Evolutionary conservation across 805 yeast genomes (phyloP), one percentile per base, ranked within the genome.

Genomic region (Myxozyma sirexii): DNA sequence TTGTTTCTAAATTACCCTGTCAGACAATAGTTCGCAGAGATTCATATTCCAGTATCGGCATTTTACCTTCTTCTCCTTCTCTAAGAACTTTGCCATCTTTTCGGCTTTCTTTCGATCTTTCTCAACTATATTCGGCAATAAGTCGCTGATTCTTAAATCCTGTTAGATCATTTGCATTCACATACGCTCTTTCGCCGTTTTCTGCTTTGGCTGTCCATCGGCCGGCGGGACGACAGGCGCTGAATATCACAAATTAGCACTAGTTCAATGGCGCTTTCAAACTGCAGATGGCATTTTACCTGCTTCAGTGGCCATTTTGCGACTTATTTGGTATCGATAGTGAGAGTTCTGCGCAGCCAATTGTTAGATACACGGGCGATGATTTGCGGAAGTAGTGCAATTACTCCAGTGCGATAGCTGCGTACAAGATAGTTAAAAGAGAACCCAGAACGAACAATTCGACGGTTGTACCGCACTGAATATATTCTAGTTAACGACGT

Each of bases 101-200:
- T 90, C 97, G 56, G 96, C 96, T 80, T 89, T 89, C 79, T 90
- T 90, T 70, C 86, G 83, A 76, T 90, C 96, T 71, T 88, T 90
- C 74, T 90, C 96, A 55, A 89, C 66, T 62, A n/a, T 3, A 19
- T 45, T 24, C 55, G 50, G n/a, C 17, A 23, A 12, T 31, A 10
- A 42, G 42, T n/a, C 6, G 5, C 15, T 3, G 2, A 4, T 4
- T 33, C 37, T n/a, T 33, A 13, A 33, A 12, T 33, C 37, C 37
- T 3, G 15, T 33, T 13, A 33, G n/a, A n/a, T n/a, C n/a, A n/a
- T n/a, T n/a, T n/a, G n/a, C n/a, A n/a, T n/a, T n/a, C 15, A 62
- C 68, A 37, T 49, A 62, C 68, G 57, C 55, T 67, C 69, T 39
- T 67, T 67, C 35, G 54, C 69, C 27, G 69, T 67, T 60, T 67